phyloP scores from a whole-genome alignment of 1,284 basidiomycete genomes.

The Ganoderma resinaceum region DNA sequence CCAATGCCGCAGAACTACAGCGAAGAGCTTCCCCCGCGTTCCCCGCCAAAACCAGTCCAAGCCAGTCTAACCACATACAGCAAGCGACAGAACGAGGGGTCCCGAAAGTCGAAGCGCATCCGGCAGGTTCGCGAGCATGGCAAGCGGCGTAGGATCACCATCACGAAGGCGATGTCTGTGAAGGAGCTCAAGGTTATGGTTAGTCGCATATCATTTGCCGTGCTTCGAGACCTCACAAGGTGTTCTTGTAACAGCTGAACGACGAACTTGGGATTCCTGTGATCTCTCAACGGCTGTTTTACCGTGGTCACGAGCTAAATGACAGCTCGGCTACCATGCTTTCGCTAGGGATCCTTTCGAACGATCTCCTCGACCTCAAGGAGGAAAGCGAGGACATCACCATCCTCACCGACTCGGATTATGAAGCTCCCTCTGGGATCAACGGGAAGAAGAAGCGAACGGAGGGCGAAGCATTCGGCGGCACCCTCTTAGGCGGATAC shows the following conservation, averaged over 20 bases:
- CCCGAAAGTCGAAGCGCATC: slow-evolving; percentile 71
- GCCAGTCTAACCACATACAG: slow-evolving; percentile 41
- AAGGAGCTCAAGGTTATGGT: slow-evolving; percentile 82
- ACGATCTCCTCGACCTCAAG: slow-evolving; percentile 71
- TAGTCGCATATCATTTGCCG: slow-evolving; percentile 31
- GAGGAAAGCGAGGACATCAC: slow-evolving; percentile 68
- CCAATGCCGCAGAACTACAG: slow-evolving; percentile 39
- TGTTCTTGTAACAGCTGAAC: slow-evolving; percentile 52
- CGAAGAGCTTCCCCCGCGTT: slow-evolving; percentile 19
- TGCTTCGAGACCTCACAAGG: background rate
- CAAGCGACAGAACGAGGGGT: slow-evolving; percentile 37
- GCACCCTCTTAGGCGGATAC: slow-evolving; percentile 63
- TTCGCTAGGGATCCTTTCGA: slow-evolving; percentile 65
- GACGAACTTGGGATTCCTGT: slow-evolving; percentile 69
- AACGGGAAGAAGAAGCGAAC: slow-evolving; percentile 49
- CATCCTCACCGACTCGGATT: slow-evolving; percentile 58
- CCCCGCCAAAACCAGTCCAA: slow-evolving; percentile 22
- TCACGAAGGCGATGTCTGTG: slow-evolving; percentile 71
- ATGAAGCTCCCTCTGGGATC: slow-evolving; percentile 33
- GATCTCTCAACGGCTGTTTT: slow-evolving; percentile 76
- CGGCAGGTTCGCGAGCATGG: slow-evolving; percentile 59
- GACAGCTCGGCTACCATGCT: slow-evolving; percentile 68
- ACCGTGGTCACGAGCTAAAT: slow-evolving; percentile 65
- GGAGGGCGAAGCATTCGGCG: slow-evolving; percentile 77
- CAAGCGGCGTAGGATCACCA: slow-evolving; percentile 56